Evolutionary conservation across 768 basidiomycete genomes (phyloP), one percentile per base, ranked within the genome.

Genomic region (Macrolepiota albuminosa): DNA sequence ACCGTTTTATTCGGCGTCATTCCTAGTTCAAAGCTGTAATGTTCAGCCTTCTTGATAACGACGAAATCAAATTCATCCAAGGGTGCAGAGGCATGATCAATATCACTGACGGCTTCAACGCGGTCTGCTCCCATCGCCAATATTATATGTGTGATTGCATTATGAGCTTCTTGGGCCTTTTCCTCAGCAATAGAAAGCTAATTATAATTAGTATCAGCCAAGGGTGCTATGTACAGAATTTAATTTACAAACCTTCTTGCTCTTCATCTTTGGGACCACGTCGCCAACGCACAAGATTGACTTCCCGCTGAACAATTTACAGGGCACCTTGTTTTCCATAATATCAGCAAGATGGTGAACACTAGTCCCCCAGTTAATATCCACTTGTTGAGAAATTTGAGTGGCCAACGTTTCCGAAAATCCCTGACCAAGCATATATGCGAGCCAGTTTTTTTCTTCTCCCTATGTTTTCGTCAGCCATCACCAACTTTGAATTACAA

Each of bases 51-150:
- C 62, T 83, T 82, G 61, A 86, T 78, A 55, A 94, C 76, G 43
- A 91, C 71, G 61, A 85, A 86, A 67, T 88, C 81, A 69, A 84
- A 91, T 7, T 69, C 33, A 24, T 59, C 14, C 65, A 76, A 26
- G 47, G 72, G 68, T 34, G 62, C 61, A 1, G 75, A 75, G 4
- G 83, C 80, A 61, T 74, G 70, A 58, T 72, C 76, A 9, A 72
- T 34, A n/a, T 84, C 80, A 8, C 75, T 70, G 33, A 86, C 81
- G 2, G 85, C 84, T 70, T 92, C 88, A 49, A 95, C 87, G 13
- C 73, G 76, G 7, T 74, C 72, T 0, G 93, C 91, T 0, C 93
- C 92, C 85, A 95, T 91, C 34, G 84, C 82, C 46, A 91, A 71
- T 39, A 93, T 80, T 61, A 95, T 88, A 54, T 83, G 84, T 26